Conservation (phyloP, 768 basidiomycete species). For the Cystofilobasidium capitatum region DNA sequence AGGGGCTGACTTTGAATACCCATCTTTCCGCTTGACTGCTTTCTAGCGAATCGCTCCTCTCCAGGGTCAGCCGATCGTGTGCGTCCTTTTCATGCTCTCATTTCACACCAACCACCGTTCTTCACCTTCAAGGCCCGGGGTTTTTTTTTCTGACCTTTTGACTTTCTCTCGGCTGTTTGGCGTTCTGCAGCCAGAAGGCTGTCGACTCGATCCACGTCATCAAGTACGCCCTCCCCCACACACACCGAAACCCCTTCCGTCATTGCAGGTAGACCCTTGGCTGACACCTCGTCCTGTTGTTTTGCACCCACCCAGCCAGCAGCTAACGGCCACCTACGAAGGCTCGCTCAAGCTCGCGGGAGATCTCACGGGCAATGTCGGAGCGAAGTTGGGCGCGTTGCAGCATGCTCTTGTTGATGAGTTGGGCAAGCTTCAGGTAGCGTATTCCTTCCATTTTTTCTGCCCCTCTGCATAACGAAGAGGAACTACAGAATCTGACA, state of each 20-base stretch:
- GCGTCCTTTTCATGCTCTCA: neutral
- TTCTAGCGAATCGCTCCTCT: slow-evolving; percentile 19
- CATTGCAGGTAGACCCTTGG: too few relatives aligned
- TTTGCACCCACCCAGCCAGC: slow-evolving; percentile 1
- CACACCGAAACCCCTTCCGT: too few relatives aligned
- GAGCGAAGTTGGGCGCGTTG: slow-evolving; percentile 22
- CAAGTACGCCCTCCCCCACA: slow-evolving; percentile 1
- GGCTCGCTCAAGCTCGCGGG: neutral
- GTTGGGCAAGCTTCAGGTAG: slow-evolving; percentile 15
- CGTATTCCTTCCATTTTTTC: too few relatives aligned
- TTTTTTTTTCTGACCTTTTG: too few relatives aligned
- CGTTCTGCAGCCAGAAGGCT: slow-evolving; percentile 21
- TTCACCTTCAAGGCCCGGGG: neutral
- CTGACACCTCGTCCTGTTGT: neutral
- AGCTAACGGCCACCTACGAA: slow-evolving; percentile 20
- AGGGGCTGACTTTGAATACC: too few relatives aligned
- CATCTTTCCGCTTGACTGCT: neutral
- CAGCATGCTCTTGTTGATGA: slow-evolving; percentile 14
- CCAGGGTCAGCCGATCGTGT: slow-evolving; percentile 25
- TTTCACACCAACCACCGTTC: neutral
- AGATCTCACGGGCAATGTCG: slow-evolving; percentile 21
- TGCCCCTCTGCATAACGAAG: neutral
- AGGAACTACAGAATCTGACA: neutral
- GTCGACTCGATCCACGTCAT: slow-evolving; percentile 18
- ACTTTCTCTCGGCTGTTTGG: neutral